A percentile compares a stretch with the other conserved stretches of the same genome.
Evolutionary conservation across 192 early-diverging fungal species (phyloP).

Genomic region (Polychytrium aggregatum): DNA sequence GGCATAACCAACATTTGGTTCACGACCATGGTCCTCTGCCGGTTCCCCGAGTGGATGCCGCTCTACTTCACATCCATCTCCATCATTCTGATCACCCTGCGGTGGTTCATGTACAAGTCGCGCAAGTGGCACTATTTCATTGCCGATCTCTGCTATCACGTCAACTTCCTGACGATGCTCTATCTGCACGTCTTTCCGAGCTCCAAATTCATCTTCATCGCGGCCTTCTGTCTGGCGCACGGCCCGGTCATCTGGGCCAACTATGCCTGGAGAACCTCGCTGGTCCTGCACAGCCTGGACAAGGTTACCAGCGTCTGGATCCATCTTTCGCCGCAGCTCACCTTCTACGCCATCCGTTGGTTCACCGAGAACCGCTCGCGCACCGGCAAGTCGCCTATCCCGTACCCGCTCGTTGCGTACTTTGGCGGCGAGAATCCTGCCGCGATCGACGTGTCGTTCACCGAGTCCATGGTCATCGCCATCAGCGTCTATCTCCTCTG

Average conservation of each 20-base stretch:
- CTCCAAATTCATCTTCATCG: background rate
- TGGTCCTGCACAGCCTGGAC: constrained; percentile 54
- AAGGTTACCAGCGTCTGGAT: constrained; percentile 49
- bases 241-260: constrained; percentile 60
- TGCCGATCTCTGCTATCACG: constrained; percentile 49
- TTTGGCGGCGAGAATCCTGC: background rate
- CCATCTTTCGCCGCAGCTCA: constrained; percentile 51
- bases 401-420: constrained; percentile 11
- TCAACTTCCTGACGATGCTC: no score
- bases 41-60: constrained; percentile 43
- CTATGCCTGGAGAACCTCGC: constrained; percentile 33
- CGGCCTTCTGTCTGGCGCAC: constrained; percentile 25
- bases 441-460: constrained; percentile 7
- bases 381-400: constrained; percentile 3
- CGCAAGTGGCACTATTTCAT: constrained; percentile 50
- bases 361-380: constrained; percentile 7
- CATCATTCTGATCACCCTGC: constrained; percentile 24
- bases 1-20: constrained; percentile 56
- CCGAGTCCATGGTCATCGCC: constrained; percentile 10
- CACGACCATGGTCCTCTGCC: constrained; percentile 33
- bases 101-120: constrained; percentile 42
- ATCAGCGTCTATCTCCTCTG: constrained; percentile 32
- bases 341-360: constrained; percentile 50
- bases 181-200: background rate
- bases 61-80: constrained; percentile 39